Base-by-base conservation (phyloP, 345 rosid species). In the Barbarea vulgaris region DNA sequence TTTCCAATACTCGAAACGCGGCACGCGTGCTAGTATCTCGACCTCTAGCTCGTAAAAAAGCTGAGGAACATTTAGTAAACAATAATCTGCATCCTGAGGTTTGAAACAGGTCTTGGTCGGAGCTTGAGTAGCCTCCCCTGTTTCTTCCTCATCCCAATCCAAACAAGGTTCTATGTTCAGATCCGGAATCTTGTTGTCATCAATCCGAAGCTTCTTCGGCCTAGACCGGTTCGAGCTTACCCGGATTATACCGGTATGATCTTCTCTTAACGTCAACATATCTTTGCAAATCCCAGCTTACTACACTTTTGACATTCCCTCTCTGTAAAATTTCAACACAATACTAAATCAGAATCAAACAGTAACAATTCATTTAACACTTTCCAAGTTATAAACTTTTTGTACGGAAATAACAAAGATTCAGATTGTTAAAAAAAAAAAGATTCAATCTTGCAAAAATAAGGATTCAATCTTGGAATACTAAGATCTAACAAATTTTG, bases 21-120 rank as follows among this genome's bases (percentile, higher is more conserved):
- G 91, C 34, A 91, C 80, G 61, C 90, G 84, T 6, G 94, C 94
- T 58, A 86, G 81, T 51, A 93, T 93, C 79, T 76, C 84, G 25
- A 76, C 81, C 88, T 91, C 98, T 47, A 91, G 52, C 79, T 93
- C 96, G 69, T 83, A 79, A 64, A 85, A 76, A 44, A 93, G 97
- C 21, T 85, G 79, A 54, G 90, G 87, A 75, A 82, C 56, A 64
- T 77, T 72, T 22, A 62, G 66, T 47, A 50, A 58, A 41, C 24
- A 41, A 76, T 91, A 93, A 93, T 93, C 98, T 91, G 97, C 96
- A 93, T 89, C 98, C 93, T 93, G 90, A 83, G 93, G 85, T 89
- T 77, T 70, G 5, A 73, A 77, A 41, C 34, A 8, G 4, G 33
- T 7, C 1, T 0, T 58, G 17, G 0, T 34, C 5, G 4, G 5